phyloP scores from a whole-genome alignment of 306 rosid genomes.

The Rosa multiflora region DNA sequence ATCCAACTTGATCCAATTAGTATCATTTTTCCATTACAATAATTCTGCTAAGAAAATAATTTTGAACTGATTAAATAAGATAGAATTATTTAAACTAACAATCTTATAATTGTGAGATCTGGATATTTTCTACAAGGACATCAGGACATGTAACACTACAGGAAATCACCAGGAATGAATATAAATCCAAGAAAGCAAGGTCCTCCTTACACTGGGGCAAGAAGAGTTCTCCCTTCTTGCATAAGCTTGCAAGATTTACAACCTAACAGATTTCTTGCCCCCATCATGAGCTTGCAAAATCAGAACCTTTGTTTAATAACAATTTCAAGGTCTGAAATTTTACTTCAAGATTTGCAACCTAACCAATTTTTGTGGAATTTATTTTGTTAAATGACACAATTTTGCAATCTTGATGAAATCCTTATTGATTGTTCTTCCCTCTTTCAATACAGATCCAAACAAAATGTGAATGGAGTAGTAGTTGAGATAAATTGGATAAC shows the following conservation, averaged over 20 bases:
- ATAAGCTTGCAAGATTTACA: background rate
- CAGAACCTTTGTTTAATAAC: background rate
- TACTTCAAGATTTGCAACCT: background rate
- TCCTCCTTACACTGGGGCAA: background rate
- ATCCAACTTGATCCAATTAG: background rate
- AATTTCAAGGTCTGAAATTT: background rate
- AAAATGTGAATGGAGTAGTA: background rate
- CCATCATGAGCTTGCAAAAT: no score
- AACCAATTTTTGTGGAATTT: background rate
- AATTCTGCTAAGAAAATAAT: background rate
- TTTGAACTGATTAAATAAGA: background rate
- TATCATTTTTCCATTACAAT: background rate
- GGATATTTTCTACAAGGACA: background rate
- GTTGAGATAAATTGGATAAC: background rate
- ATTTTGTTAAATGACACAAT: background rate
- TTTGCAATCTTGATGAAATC: slow-evolving; percentile 8
- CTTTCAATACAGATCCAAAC: background rate
- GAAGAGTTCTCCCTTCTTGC: background rate
- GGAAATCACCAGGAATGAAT: background rate
- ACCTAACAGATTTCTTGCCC: no score
- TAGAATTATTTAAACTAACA: background rate
- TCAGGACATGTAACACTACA: background rate
- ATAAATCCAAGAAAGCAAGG: background rate
- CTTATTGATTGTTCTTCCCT: background rate
- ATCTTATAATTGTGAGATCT: background rate